Evolutionary conservation across 1,139 yeast genomes (phyloP), one percentile per base, ranked within the genome.

Genomic region (Hansenula sp.): DNA sequence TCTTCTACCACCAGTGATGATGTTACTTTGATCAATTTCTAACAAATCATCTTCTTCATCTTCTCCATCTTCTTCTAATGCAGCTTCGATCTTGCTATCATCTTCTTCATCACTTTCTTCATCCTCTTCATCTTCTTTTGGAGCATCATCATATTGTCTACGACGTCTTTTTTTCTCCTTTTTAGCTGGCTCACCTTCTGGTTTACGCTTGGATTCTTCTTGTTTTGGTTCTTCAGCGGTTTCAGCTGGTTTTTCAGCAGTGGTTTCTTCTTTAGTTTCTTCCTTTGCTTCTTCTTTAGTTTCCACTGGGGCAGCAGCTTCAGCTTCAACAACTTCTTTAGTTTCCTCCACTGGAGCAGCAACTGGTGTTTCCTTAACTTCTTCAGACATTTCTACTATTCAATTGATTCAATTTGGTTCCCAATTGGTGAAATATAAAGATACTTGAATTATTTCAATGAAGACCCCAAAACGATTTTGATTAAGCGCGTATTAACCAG

Each of bases 21-120:
- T 89, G 62, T 90, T 90, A 36, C 90, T 69, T 32, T 83, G 73
- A 58, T 89, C 96, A 53, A 90, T 87, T 61, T 86, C 96, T 16
- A 77, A 77, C 53, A 88, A 70, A 53, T 84, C 94, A 55, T 87
- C 95, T 33, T 86, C 95, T 20, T 77, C 83, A 14, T 73, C 76
- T 32, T 71, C 76, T 36, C 70, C 79, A 13, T 70, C 75, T 27
- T 69, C 74, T 28, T 61, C 60, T 29, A 64, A 40, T 36, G 59
- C 68, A 3, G 64, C 67, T 35, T 71, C 76, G 28, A 56, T 55
- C 51, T 52, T 76, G 30, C 73, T 82, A 38, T 78, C 83, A 36
- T 76, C 81, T n/a, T 73, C 71, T 3, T 75, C 83, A 4, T 69
- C 75, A 4, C 72, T 82, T 12, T 68, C 76, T 10, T 65, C 73